These are phyloP conservation scores for Saitozyma sp. DNA, from an alignment of 768 basidiomycete genomes.

Conservation along the genomic window DNA sequence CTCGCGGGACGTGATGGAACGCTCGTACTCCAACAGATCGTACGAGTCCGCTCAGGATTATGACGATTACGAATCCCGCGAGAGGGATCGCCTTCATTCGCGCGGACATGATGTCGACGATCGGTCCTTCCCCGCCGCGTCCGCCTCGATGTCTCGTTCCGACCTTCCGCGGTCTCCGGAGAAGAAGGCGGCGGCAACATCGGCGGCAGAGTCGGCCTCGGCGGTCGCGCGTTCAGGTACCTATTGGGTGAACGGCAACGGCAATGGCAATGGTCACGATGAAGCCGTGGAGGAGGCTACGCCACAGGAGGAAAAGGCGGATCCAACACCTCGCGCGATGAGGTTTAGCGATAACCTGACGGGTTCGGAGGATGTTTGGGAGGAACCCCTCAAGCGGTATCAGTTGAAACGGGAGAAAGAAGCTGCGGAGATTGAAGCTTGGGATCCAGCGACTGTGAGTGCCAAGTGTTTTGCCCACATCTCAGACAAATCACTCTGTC, in stretches of 20 bases:
- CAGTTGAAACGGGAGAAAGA: constrained; percentile 36
- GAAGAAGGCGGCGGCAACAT: not conserved
- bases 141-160: not conserved
- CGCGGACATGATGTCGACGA: not conserved
- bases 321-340: not conserved
- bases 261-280: not conserved
- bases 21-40: not conserved
- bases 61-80: constrained; percentile 9
- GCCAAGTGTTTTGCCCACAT: too few species aligned
- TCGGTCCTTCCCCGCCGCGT: not conserved
- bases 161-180: not conserved
- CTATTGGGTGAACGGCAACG: not conserved
- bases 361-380: constrained; percentile 41
- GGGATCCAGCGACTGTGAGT: constrained; percentile 5
- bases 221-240: too few species aligned
- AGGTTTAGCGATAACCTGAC: constrained; percentile 19
- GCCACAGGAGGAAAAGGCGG: constrained; percentile 2
- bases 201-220: not conserved
- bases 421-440: constrained; percentile 24
- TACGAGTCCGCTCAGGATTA: constrained; percentile 2
- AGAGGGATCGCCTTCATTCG: too few species aligned
- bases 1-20: not conserved
- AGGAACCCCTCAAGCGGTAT: constrained; percentile 27
- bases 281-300: not conserved
- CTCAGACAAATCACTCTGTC: too few species aligned